Base-by-base conservation (phyloP, 371 early-diverging fungal species). In the Thermomucor indicae-seudaticae region DNA sequence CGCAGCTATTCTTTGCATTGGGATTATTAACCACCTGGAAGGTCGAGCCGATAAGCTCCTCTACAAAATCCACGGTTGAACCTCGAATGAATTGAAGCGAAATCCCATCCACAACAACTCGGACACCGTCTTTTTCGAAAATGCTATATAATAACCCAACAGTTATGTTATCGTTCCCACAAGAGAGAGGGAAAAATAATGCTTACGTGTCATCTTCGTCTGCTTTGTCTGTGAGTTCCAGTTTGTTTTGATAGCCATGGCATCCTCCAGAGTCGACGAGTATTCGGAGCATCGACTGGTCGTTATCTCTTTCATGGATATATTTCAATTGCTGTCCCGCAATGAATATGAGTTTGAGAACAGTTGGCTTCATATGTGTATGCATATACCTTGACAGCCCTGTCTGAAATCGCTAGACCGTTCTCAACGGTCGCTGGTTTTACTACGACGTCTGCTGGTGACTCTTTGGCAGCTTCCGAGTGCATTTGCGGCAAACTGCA, bases 251-350 rank as follows among this genome's bases (percentile, higher is more conserved):
- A 64, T 86, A 93, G 25, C 96, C 97, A 59, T 96, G 95, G 62
- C 96, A 96, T 31, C 97, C 97, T 25, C 97, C 97, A 8, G 94
- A 89, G 53, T 96, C 97, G 20, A 96, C 94, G 8, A 83, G 61
- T 30, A 96, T 70, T 38, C 96, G 83, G 47, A 96, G 64, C 55
- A 79, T 69, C 53, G 82, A 78, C 3, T 72, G 43, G 49, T 83
- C 80, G n/a, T 79, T 75, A 35, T 84, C 81, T 40, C 79, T 64
- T 34, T 49, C 30, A 31, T 82, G 78, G 49, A 89, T 86, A 17
- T 62, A 57, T 58, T 80, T 73, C 51, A 89, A 56, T 84, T 83
- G 85, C 88, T 90, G 61, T 5, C 2, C 28, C 30, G 16, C 11
- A 50, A 30, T 16, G 31, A 25, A 28, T 2, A 22, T 11, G 35